phyloP scores from a whole-genome alignment of 345 rosid genomes.

The Capsella bursapastoris region DNA sequence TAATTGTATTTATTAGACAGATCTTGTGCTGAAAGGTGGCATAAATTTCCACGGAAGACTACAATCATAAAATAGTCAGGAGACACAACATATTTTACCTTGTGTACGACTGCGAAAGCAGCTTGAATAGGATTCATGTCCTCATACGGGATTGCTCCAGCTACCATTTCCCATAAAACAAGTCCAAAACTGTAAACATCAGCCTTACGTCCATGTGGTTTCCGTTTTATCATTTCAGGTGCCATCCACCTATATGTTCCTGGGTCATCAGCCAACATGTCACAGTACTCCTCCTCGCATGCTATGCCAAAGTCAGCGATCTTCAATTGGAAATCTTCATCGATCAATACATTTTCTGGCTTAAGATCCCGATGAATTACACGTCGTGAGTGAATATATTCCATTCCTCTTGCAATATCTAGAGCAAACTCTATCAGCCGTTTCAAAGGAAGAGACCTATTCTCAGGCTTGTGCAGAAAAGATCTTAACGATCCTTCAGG shows the following conservation, averaged over 20 bases:
- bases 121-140: slow-evolving; percentile 99
- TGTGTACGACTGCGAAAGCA: slow-evolving; percentile 97
- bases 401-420: slow-evolving; percentile 93
- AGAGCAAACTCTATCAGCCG: slow-evolving; percentile 68
- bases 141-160: slow-evolving; percentile 91
- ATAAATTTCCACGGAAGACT: neutral
- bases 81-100: slow-evolving; percentile 53
- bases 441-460: slow-evolving; percentile 65
- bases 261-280: slow-evolving; percentile 85
- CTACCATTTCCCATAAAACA: slow-evolving; percentile 95
- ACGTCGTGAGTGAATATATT: slow-evolving; percentile 84
- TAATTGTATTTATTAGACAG: slow-evolving; percentile 6
- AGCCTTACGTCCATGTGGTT: slow-evolving; percentile 80
- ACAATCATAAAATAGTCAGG: neutral
- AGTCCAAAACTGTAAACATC: slow-evolving; percentile 97
- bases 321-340: slow-evolving; percentile 72
- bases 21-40: neutral
- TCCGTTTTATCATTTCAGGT: slow-evolving; percentile 96
- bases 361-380: slow-evolving; percentile 97
- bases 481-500: slow-evolving; percentile 88
- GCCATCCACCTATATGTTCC: slow-evolving; percentile 99
- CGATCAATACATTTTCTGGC: slow-evolving; percentile 88
- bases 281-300: slow-evolving; percentile 86
- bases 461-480: slow-evolving; percentile 90
- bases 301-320: slow-evolving; percentile 99